These are phyloP conservation scores for Podaxis rugospora DNA, from an alignment of 768 basidiomycete genomes.

Conservation along the genomic window DNA sequence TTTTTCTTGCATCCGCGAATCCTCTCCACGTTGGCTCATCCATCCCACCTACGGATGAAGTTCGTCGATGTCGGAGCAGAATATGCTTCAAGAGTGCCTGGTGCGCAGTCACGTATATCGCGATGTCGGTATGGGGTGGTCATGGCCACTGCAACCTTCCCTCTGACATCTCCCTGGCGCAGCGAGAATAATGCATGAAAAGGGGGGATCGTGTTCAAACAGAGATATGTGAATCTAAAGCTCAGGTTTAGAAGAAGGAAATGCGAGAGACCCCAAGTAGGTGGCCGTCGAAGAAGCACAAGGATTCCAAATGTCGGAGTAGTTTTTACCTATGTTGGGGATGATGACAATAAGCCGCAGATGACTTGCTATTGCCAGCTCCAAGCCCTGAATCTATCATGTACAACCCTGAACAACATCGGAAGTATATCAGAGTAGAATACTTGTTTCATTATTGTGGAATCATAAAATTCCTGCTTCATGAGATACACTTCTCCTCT, in stretches of 20 bases:
- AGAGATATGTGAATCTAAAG: not conserved
- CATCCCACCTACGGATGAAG: not conserved
- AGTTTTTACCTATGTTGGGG: constrained; percentile 1
- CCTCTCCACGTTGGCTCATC: not conserved
- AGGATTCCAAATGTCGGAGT: not conserved
- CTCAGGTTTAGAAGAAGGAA: no score
- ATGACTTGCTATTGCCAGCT: not conserved
- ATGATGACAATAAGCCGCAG: not conserved
- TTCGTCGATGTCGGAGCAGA: not conserved
- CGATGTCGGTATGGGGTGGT: not conserved
- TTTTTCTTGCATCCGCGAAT: not conserved
- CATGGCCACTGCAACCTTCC: not conserved
- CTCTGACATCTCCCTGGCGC: not conserved
- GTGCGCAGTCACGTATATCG: not conserved
- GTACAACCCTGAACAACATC: no score
- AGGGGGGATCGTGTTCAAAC: not conserved
- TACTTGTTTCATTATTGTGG: not conserved
- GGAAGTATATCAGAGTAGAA: no score
- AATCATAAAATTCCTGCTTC: not conserved
- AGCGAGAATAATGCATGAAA: not conserved
- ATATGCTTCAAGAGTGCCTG: not conserved
- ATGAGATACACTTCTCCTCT: not conserved
- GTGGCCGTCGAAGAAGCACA: not conserved
- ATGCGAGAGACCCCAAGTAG: not conserved
- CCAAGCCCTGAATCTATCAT: not conserved